A percentile compares a stretch with the other conserved stretches of the same genome.
phyloP scores from a whole-genome alignment of 2,329 filamentous ascomycete genomes.

The Sporothrix inflata region DNA sequence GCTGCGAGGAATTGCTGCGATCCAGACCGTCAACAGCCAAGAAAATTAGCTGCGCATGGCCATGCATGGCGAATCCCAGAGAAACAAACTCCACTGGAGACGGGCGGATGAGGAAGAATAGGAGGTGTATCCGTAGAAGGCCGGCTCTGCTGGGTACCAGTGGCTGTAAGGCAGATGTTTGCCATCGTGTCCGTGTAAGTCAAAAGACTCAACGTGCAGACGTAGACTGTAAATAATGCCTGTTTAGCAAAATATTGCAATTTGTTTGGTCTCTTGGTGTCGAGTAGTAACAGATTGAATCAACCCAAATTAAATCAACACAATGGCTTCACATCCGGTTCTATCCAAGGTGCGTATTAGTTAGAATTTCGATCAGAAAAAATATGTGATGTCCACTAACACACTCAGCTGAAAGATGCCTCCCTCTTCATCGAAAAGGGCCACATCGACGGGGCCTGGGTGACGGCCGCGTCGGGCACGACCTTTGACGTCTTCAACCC shows the following conservation, averaged over 20 bases:
- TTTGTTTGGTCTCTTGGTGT: not conserved
- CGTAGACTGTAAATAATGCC: not conserved
- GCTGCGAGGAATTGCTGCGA: not conserved
- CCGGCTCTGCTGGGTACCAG: not conserved
- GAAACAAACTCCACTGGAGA: not conserved
- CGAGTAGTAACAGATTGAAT: not conserved
- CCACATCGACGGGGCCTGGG: constrained; percentile 93
- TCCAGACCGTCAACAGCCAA: not conserved
- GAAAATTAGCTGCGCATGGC: no score
- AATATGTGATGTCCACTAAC: not conserved
- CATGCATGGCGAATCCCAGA: not conserved
- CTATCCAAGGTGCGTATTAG: not conserved
- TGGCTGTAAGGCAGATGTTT: not conserved
- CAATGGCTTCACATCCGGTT: not conserved
- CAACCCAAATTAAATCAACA: not conserved
- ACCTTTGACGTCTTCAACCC: constrained; percentile 91
- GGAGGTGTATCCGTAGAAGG: not conserved
- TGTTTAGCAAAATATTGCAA: not conserved
- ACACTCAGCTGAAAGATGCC: constrained; percentile 69
- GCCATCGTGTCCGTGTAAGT: not conserved
- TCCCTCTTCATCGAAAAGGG: constrained; percentile 76
- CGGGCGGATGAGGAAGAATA: not conserved
- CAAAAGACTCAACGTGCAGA: no score
- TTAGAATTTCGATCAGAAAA: no score
- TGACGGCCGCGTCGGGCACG: constrained; percentile 80